phyloP scores from a whole-genome alignment of 768 basidiomycete species.

The Termitomyces sp. region DNA sequence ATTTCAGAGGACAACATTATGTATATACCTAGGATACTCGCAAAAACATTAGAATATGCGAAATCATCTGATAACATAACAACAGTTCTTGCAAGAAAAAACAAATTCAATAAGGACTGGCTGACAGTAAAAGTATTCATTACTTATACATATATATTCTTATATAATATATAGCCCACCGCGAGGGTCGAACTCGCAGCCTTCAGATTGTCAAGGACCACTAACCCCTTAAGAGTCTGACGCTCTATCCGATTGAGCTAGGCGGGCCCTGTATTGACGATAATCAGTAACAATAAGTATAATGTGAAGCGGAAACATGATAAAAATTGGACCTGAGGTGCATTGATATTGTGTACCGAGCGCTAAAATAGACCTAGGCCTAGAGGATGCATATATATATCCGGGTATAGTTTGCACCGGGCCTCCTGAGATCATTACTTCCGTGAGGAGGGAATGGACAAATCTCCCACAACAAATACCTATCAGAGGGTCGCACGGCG shows the following conservation, averaged over 20 bases:
- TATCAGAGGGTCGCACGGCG: too few relatives aligned
- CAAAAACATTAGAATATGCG: slow-evolving; percentile 1
- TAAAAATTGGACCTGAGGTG: too few relatives aligned
- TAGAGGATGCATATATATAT: too few relatives aligned
- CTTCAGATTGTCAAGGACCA: slow-evolving; percentile 46
- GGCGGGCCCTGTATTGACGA: slow-evolving; percentile 28
- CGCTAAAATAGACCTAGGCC: too few relatives aligned
- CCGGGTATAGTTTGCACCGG: too few relatives aligned
- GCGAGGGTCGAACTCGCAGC: slow-evolving; percentile 85
- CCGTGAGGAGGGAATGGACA: background rate
- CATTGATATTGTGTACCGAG: too few relatives aligned
- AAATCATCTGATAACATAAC: background rate
- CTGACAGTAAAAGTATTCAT: too few relatives aligned
- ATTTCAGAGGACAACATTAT: slow-evolving; percentile 3
- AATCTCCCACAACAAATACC: background rate
- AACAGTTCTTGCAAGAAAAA: too few relatives aligned
- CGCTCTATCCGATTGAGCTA: slow-evolving; percentile 67
- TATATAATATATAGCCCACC: slow-evolving; percentile 16
- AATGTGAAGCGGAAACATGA: too few relatives aligned
- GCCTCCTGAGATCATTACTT: background rate
- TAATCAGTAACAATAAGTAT: too few relatives aligned
- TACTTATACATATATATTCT: too few relatives aligned
- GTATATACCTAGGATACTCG: background rate
- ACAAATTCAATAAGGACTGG: too few relatives aligned
- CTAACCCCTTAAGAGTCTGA: slow-evolving; percentile 35